Evolutionary conservation across 78 protist genomes (phyloP).

Genomic region (Dictyostelium intermedium): DNA sequence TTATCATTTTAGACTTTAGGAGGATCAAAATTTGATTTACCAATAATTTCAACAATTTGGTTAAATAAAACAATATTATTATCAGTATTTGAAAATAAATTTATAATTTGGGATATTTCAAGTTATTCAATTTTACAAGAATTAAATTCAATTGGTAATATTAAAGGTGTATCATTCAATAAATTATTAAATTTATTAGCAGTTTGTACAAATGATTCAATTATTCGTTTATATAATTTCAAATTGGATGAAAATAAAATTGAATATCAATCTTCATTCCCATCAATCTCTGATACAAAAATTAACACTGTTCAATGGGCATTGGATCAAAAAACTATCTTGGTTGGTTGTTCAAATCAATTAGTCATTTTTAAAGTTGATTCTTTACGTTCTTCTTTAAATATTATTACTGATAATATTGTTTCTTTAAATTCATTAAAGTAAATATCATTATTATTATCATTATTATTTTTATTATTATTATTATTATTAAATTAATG

Average conservation of each 20-base stretch:
- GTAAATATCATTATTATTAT: background rate
- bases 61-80: conserved; percentile 12
- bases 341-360: conserved; percentile 1
- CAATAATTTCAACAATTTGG: conserved; percentile 16
- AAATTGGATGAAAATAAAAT: background rate
- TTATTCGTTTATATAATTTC: background rate
- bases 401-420: conserved; percentile 8
- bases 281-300: conserved; percentile 5
- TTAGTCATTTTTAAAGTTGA: conserved; percentile 15
- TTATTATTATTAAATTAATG: background rate
- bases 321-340: background rate
- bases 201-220: conserved; percentile 4
- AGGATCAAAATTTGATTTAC: conserved; percentile 47
- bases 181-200: background rate
- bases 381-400: conserved; percentile 1
- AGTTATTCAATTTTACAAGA: conserved; percentile 9
- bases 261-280: conserved; percentile 27
- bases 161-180: conserved; percentile 1
- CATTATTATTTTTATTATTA: background rate
- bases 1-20: conserved; percentile 19
- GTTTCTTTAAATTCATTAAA: background rate
- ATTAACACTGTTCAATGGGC: background rate
- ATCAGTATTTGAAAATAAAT: conserved; percentile 28
- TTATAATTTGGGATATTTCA: conserved; percentile 36
- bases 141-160: conserved; percentile 25